Base-by-base conservation (phyloP, 768 basidiomycete genomes). In the Cubamyces sp. region DNA sequence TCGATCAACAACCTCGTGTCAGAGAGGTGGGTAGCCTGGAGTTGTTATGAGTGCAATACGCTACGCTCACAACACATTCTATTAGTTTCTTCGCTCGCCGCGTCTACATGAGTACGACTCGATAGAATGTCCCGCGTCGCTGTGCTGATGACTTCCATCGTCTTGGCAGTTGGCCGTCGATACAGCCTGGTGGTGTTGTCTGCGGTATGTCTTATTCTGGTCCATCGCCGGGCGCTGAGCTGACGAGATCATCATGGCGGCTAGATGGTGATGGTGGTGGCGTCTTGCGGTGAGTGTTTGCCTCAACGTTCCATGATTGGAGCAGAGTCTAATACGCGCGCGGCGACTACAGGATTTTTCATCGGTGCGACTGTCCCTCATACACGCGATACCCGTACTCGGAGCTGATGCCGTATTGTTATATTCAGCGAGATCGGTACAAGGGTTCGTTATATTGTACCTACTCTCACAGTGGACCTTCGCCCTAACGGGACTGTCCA, bases 101-200 rank as follows among this genome's bases (percentile, higher is more conserved):
- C 4, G 51, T 53, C 5, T 53, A 53, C 39, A 53, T 53, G 51
- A 23, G 51, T 53, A 23, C 12, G 51, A 23, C 51, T 6, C 18
- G 4, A 11, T 7, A 5, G 9, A 34, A 5, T 25, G 19, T 19
- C 19, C 16, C 18, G 3, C 34, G 34, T 34, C 34, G 34, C 34
- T 34, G 4, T 34, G 4, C 14, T 16, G 8, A 37, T 30, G 19
- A 3, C 49, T 53, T n/a, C 11, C 51, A 1, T 14, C 18, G 2
- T 15, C 3, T 12, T n/a, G 3, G 18, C 21, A 53, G 51, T 53
- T 39, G 34, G 51, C 34, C 37, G 14, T 11, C 51, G 51, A 3
- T 53, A 53, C 19, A n/a, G 51, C 37, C 1, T 41, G 3, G 39
- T 53, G 15, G 51, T 53, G n/a, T 15, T 53, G 5, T 53, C 51